Percentiles rank a stretch among this genome's conserved stretches.
Evolutionary conservation across 148 eudicot genomes (phyloP).

Genomic region (Cornus controversa): DNA sequence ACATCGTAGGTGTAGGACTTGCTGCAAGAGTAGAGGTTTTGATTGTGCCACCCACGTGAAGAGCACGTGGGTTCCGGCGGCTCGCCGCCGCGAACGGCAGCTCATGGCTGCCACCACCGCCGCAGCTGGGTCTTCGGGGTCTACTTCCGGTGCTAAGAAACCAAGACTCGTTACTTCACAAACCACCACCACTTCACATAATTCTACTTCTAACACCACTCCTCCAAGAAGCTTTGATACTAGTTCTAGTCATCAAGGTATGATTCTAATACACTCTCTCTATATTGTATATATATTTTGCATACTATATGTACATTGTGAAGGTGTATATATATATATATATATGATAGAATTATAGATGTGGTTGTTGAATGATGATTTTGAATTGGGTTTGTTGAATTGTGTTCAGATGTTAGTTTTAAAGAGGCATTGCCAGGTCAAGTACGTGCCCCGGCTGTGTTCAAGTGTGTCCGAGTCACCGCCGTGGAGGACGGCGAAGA

Average conservation of each 20-base stretch:
- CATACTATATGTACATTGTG: no score
- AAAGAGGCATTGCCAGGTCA: constrained; percentile 80
- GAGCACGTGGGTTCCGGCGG: constrained; percentile 98
- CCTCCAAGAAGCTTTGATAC: constrained; percentile 86
- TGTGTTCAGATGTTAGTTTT: constrained; percentile 48
- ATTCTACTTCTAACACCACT: constrained; percentile 83
- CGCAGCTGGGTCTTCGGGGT: constrained; percentile 61
- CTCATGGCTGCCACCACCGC: constrained; percentile 25
- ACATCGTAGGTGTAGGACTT: constrained; percentile 85
- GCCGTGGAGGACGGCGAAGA: constrained; percentile 81
- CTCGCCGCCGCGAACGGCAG: constrained; percentile 73
- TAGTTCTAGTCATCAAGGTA: constrained; percentile 85
- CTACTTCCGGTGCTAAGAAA: constrained; percentile 73
- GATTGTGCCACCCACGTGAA: constrained; percentile 90
- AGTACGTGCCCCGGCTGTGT: constrained; percentile 82
- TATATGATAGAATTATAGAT: not conserved
- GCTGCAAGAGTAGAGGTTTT: constrained; percentile 86
- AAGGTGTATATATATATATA: not conserved
- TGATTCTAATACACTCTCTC: not conserved
- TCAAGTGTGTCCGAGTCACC: constrained; percentile 80
- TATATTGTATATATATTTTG: no score
- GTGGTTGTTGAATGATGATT: not conserved
- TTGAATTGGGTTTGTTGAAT: constrained; percentile 1
- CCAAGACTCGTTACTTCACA: constrained; percentile 64
- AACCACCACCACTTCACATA: constrained; percentile 64